These are phyloP conservation scores for Sugiyamaella xylanicola DNA, from an alignment of 1,139 yeast genomes.

Conservation along the genomic window DNA sequence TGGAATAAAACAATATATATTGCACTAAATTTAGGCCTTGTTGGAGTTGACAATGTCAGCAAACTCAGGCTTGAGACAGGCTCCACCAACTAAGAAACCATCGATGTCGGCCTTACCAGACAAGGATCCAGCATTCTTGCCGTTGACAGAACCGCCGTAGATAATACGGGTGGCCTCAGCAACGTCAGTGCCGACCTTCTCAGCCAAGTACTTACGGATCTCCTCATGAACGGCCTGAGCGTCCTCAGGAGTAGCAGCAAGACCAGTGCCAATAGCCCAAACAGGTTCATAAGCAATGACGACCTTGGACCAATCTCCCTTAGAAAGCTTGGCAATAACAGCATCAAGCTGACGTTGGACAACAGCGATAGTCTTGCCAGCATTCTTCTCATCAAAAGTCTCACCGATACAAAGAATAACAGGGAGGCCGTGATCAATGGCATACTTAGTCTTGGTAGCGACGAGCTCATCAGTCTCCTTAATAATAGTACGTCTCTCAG, in stretches of 20 bases:
- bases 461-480: constrained; percentile 88
- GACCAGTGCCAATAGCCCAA: constrained; percentile 99
- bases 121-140: constrained; percentile 87
- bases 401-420: constrained; percentile 98
- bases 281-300: constrained; percentile 99
- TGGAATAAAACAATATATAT: no score
- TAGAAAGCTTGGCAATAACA: constrained; percentile 70
- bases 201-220: constrained; percentile 79
- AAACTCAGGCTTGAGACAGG: constrained; percentile 97
- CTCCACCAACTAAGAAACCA: constrained; percentile 99
- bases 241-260: constrained; percentile 97
- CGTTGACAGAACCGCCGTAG: constrained; percentile 99
- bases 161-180: constrained; percentile 85
- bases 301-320: constrained; percentile 80
- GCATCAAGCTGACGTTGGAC: constrained; percentile 91
- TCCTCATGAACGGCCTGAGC: constrained; percentile 88
- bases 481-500: constrained; percentile 96
- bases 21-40: constrained; percentile 40
- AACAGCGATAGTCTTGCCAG: constrained; percentile 81
- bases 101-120: constrained; percentile 92
- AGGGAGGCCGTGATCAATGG: constrained; percentile 81
- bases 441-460: constrained; percentile 94
- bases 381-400: constrained; percentile 91
- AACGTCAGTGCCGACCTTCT: constrained; percentile 73
- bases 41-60: constrained; percentile 93